Base-by-base conservation (phyloP, 2,329 filamentous ascomycete genomes). In the Diaporthe australafricana region DNA sequence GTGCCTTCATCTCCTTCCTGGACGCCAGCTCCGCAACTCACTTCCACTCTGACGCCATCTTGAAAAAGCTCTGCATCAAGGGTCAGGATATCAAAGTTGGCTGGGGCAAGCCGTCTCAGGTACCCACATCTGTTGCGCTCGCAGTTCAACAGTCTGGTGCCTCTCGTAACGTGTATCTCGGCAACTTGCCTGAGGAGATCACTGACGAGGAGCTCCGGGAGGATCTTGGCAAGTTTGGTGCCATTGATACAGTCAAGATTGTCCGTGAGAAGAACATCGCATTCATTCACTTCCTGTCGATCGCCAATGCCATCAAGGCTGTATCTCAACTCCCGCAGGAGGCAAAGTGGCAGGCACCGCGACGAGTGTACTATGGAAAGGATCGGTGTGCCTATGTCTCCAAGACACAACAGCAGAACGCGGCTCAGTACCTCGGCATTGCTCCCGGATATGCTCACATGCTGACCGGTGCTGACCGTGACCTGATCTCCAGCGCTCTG, bases 11-110 rank as follows among this genome's bases (percentile, higher is more conserved):
- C 81, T 99, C 96, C 9, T 99, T 99, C 87, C 88, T 99, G 76
- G 96, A 99, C 80, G 95, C 95, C 78, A 98, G 95, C 85, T 98
- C 96, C 38, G 96, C 96, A 70, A 98, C 96, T 27, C 96, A 99
- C 82, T 99, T 99, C 86, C 96, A 99, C 87, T 99, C 96, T 25
- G 96, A 99, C 87, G 96, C 96, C 77, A 99, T 99, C 84, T 90
- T 99, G 89, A 99, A 99, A 88, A 99, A 98, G 88, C 90, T 99
- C 81, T 95, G 95, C 78, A 97, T 99, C 86, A 95, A 97, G 84
- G 96, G 96, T 32, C 96, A 98, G 86, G 96, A 99, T 82, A 98
- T 99, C 87, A 99, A 99, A 88, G 95, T 99, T 78, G 96, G 96
- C 74, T 99, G 96, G 96, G 96, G 96, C 75, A 99, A 99, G 85